Evolutionary conservation across 257 asterid genomes (phyloP).

Genomic region (Fraxinus anomala): DNA sequence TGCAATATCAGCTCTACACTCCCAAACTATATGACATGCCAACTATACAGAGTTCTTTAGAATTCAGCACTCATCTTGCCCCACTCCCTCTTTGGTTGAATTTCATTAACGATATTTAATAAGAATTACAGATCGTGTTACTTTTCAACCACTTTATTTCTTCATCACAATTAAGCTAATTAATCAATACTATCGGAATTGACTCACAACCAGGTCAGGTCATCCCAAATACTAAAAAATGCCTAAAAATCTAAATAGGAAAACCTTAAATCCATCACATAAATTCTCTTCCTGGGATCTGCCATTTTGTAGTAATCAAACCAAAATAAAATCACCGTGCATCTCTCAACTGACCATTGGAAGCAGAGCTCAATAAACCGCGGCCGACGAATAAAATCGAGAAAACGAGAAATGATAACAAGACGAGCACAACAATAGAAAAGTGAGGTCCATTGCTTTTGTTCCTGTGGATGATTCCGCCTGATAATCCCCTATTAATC

Average conservation of each 20-base stretch:
- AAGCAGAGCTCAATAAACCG: background rate
- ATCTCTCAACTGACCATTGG: background rate
- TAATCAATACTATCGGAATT: background rate
- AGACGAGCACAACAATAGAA: background rate
- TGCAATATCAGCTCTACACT: background rate
- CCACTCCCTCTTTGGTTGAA: background rate
- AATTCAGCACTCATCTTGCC: background rate
- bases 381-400: background rate
- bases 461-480: background rate
- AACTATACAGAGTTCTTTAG: background rate
- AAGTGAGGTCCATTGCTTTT: background rate
- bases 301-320: background rate
- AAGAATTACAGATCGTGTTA: background rate
- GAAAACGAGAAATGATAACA: slow-evolving; percentile 1
- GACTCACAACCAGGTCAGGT: background rate
- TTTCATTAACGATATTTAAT: background rate
- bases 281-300: background rate
- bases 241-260: background rate
- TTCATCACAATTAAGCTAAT: background rate
- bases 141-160: background rate
- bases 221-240: background rate
- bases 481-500: background rate
- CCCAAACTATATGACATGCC: background rate
- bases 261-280: background rate
- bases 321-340: background rate